phyloP scores from a whole-genome alignment of 441 rosid species.

The Erysimum pusillum region DNA sequence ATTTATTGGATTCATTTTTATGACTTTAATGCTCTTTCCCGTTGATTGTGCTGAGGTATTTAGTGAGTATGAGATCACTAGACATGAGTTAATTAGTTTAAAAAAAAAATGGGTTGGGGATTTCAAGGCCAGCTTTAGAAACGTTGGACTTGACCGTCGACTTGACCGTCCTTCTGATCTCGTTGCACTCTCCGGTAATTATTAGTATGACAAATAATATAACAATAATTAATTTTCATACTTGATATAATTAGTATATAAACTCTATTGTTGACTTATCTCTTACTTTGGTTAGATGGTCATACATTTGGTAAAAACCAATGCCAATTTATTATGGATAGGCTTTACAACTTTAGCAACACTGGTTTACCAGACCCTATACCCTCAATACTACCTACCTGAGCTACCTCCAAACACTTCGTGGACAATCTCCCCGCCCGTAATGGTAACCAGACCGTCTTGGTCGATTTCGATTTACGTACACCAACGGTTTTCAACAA shows the following conservation, averaged over 20 bases:
- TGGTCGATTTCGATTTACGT: slow-evolving; percentile 55
- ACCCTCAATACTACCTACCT: slow-evolving; percentile 55
- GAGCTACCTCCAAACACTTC: slow-evolving; percentile 51
- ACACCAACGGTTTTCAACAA: slow-evolving; percentile 64
- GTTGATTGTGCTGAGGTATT: no score
- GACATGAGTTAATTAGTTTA: no score
- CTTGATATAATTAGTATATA: not conserved
- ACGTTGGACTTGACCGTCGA: slow-evolving; percentile 60
- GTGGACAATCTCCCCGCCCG: slow-evolving; percentile 54
- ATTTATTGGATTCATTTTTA: no score
- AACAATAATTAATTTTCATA: not conserved
- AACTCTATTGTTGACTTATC: no score
- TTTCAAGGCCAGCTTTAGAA: no score
- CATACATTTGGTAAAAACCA: slow-evolving; percentile 74
- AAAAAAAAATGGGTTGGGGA: no score
- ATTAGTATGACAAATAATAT: no score
- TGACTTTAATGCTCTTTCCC: no score
- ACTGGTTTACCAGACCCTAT: slow-evolving; percentile 63
- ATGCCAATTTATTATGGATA: slow-evolving; percentile 45
- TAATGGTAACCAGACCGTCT: slow-evolving; percentile 51
- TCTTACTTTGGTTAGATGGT: slow-evolving; percentile 45
- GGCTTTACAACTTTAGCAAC: slow-evolving; percentile 60
- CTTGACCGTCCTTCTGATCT: slow-evolving; percentile 57
- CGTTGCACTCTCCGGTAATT: slow-evolving; percentile 67
- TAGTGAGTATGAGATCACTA: no score